A percentile compares a stretch with the other conserved stretches of the same genome.
phyloP scores from a whole-genome alignment of 2,329 filamentous ascomycete species.

The Colletotrichum spinosum region DNA sequence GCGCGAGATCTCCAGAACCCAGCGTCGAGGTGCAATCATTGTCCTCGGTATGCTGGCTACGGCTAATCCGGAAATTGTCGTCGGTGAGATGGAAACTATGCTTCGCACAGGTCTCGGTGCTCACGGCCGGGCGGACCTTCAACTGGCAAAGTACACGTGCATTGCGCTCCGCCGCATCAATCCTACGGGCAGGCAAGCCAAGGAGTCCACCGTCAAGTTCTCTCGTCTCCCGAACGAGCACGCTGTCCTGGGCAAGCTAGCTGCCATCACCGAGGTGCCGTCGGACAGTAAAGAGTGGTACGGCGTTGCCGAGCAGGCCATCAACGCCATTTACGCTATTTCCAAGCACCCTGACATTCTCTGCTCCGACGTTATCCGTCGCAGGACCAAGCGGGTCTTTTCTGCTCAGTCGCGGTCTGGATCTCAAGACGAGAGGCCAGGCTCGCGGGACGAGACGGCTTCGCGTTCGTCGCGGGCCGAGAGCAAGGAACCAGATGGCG shows the following conservation, averaged over 20 bases:
- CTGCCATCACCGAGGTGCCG: slow-evolving; percentile 85
- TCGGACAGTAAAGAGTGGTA: slow-evolving; percentile 97
- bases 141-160: slow-evolving; percentile 94
- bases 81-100: slow-evolving; percentile 95
- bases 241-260: slow-evolving; percentile 83
- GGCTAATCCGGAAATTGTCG: slow-evolving; percentile 91
- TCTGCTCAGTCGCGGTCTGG: slow-evolving; percentile 47
- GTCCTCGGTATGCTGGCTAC: slow-evolving; percentile 96
- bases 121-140: slow-evolving; percentile 84
- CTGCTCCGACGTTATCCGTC: slow-evolving; percentile 89
- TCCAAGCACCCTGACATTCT: slow-evolving; percentile 94
- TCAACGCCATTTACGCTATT: slow-evolving; percentile 93
- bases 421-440: slow-evolving; percentile 52
- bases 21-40: slow-evolving; percentile 93
- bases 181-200: slow-evolving; percentile 82
- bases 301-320: slow-evolving; percentile 94
- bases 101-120: slow-evolving; percentile 87
- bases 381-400: slow-evolving; percentile 88
- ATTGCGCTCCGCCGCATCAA: slow-evolving; percentile 93
- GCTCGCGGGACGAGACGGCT: slow-evolving; percentile 22
- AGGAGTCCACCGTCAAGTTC: slow-evolving; percentile 75
- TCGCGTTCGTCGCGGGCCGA: slow-evolving; percentile 19
- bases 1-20: slow-evolving; percentile 90
- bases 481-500: slow-evolving; percentile 39
- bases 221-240: slow-evolving; percentile 92